A percentile compares a stretch with the other conserved stretches of the same genome.
phyloP scores from a whole-genome alignment of 1,284 basidiomycete genomes.

The Athelia psychrophila region DNA sequence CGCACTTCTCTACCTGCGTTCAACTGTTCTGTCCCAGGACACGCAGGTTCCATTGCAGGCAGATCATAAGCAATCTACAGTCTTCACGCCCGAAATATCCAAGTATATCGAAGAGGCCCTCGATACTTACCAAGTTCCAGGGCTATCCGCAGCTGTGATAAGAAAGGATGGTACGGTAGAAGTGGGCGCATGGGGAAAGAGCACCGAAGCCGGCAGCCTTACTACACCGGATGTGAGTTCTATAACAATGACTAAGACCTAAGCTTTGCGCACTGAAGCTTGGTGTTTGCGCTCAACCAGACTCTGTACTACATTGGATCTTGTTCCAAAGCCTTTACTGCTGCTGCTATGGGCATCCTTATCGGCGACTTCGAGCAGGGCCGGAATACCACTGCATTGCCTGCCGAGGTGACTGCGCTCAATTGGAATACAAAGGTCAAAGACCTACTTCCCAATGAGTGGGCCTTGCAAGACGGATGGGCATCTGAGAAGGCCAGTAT shows the following conservation, averaged over 20 bases:
- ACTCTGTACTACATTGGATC: conserved; percentile 36
- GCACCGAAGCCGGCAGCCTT: conserved; percentile 19
- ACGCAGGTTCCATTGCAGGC: not conserved
- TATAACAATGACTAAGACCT: not conserved
- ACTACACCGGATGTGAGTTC: conserved; percentile 17
- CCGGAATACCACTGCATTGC: conserved; percentile 32
- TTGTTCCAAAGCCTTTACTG: conserved; percentile 37
- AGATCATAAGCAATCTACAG: not conserved
- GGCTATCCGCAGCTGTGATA: conserved; percentile 14
- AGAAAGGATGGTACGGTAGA: conserved; percentile 14
- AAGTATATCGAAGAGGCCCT: not conserved
- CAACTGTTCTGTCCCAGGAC: not conserved
- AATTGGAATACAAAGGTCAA: conserved; percentile 32
- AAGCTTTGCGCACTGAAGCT: too few relatives aligned
- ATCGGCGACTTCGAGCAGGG: conserved; percentile 34
- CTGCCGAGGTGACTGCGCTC: conserved; percentile 24
- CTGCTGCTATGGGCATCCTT: conserved; percentile 34
- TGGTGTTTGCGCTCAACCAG: conserved; percentile 14
- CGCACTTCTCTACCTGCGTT: not conserved
- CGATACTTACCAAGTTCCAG: conserved; percentile 1
- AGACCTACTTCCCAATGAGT: conserved; percentile 32
- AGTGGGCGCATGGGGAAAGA: conserved; percentile 20
- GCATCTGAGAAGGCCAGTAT: conserved; percentile 30
- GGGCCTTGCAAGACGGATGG: conserved; percentile 31
- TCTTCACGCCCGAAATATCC: not conserved